Conservation (phyloP, 129 eudicot genomes). For the Glebionis coronaria region DNA sequence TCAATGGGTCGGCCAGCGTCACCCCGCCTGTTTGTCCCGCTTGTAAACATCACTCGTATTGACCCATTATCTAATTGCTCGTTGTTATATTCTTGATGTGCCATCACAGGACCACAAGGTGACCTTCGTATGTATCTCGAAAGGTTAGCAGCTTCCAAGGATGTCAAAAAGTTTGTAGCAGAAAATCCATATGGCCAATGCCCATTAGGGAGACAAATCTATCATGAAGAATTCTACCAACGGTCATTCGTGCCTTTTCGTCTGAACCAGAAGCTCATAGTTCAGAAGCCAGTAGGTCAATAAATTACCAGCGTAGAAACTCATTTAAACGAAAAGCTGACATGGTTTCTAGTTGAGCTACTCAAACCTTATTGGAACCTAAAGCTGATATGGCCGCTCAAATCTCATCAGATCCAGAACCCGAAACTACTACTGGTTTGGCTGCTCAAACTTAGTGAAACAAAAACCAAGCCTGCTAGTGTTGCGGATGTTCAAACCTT, state of each 20-base stretch:
- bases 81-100: conserved; percentile 20
- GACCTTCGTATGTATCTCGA: conserved; percentile 65
- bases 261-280: conserved; percentile 26
- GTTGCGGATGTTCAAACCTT: not conserved
- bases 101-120: conserved; percentile 59
- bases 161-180: conserved; percentile 64
- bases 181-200: conserved; percentile 74
- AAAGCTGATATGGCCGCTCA: not conserved
- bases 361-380: conserved; percentile 18
- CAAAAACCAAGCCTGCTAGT: not conserved
- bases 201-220: conserved; percentile 48
- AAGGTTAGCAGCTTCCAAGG: conserved; percentile 50
- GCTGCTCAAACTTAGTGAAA: conserved; percentile 4
- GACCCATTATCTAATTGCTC: not conserved
- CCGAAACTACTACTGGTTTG: not conserved
- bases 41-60: too few species aligned
- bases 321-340: conserved; percentile 14
- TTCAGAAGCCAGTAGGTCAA: not conserved
- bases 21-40: too few species aligned
- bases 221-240: conserved; percentile 57
- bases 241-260: conserved; percentile 35
- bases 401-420: conserved; percentile 8
- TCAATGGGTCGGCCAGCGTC: too few species aligned
- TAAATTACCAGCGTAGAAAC: not conserved
- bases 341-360: not conserved